Conservation (phyloP, 768 basidiomycete species). For the Botryobasidium botryosum region DNA sequence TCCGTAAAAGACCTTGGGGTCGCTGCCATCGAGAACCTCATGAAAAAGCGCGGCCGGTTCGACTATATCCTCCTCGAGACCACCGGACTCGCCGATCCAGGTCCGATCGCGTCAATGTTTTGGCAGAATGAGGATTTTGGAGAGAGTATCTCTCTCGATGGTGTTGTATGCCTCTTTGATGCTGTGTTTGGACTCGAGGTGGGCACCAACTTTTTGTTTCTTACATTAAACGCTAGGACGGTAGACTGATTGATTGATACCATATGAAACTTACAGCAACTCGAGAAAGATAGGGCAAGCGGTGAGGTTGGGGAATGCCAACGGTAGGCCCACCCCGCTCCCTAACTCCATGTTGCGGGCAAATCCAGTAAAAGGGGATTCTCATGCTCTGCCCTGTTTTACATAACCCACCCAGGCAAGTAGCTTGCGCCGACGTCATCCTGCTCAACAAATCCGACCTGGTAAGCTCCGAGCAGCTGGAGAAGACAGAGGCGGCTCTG, state of each 20-base stretch:
- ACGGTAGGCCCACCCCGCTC: constrained; percentile 31
- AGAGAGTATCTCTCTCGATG: constrained; percentile 35
- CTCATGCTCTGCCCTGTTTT: background rate
- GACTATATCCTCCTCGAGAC: constrained; percentile 94
- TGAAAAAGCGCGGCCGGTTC: constrained; percentile 71
- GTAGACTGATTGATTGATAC: background rate
- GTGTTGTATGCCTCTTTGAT: constrained; percentile 86
- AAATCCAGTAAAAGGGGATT: background rate
- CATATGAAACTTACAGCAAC: constrained; percentile 39
- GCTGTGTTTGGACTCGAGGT: constrained; percentile 61
- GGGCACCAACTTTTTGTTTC: constrained; percentile 6
- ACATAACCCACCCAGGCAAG: constrained; percentile 52
- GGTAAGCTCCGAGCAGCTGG: constrained; percentile 30
- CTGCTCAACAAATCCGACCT: constrained; percentile 87
- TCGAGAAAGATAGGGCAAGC: constrained; percentile 54
- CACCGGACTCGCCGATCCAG: constrained; percentile 87
- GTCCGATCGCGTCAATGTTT: constrained; percentile 42
- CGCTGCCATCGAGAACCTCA: constrained; percentile 85
- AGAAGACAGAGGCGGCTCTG: constrained; percentile 32
- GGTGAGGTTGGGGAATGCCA: constrained; percentile 64
- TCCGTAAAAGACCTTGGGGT: constrained; percentile 89
- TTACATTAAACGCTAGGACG: background rate
- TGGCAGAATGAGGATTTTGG: constrained; percentile 29
- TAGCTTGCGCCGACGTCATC: constrained; percentile 82
- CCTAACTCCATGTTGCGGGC: background rate